Evolutionary conservation across 352 stramenopile species (phyloP), one percentile per base, ranked within the genome.

Genomic region (Phytophthora niederhauseri): DNA sequence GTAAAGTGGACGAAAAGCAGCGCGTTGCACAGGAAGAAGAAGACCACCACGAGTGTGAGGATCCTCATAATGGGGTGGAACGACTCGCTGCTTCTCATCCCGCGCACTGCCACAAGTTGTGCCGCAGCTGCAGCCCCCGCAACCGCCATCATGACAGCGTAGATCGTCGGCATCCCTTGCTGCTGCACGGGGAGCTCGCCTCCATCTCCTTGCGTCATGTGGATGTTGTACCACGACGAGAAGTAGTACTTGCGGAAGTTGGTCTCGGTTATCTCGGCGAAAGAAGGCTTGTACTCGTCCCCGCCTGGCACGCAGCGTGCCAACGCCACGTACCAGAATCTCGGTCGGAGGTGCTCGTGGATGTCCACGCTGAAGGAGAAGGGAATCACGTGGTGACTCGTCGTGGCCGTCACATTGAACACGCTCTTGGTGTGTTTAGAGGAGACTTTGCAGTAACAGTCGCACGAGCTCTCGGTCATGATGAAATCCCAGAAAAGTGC

Each of bases 241-340:
- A 95, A 95, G 69, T 91, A 92, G 57, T 89, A 94, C 73, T 87
- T 82, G 14, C 78, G 72, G 66, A 92, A 93, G 51, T 84, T 86
- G 54, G 76, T 62, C 49, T 91, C 81, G 0, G 86, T 89, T 71
- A 94, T 90, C 50, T 89, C 77, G 15, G 80, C 67, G 64, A 91
- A 89, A 24, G 82, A 76, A 43, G 87, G 87, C 51, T 77, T 57
- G 66, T 86, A 92, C 12, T 60, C 55, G 68, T 93, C 84, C 22
- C 84, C 84, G 17, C 82, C 84, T 6, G 82, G 75, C 6, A 93
- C 84, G 24, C 84, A 95, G 4, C 85, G 87, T 11, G 84, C 85
- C 12, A 95, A 64, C 22, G 85, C 82, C 41, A 93, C 75, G 45
- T 94, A 84, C 83, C 80, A 92, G 48, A 93, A 91, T 9, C 85